A percentile compares a stretch with the other conserved stretches of the same genome.
Evolutionary conservation across 2,329 filamentous ascomycete genomes (phyloP).

Genomic region (Botrytis cinerea): DNA sequence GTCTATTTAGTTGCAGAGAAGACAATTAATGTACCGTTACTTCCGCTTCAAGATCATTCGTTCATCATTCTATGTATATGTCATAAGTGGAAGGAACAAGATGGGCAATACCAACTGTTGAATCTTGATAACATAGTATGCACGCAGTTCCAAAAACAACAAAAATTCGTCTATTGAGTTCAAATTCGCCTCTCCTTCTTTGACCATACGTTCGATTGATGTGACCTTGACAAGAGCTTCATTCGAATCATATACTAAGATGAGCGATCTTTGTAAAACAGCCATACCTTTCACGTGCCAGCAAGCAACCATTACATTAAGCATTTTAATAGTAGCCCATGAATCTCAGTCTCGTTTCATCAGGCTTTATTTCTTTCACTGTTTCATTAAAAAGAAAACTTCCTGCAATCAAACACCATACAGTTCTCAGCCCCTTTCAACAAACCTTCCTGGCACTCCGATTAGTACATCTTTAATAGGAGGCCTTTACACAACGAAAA

Average conservation of each 20-base stretch:
- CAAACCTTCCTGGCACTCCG: neutral
- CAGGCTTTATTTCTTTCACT: neutral
- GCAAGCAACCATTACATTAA: neutral
- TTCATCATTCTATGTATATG: neutral
- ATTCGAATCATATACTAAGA: neutral
- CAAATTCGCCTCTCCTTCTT: neutral
- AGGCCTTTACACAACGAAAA: neutral
- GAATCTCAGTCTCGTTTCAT: rapidly evolving
- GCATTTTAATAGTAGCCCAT: too few relatives aligned
- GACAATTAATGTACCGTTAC: neutral
- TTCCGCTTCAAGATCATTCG: neutral
- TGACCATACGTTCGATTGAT: neutral
- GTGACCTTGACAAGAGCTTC: neutral
- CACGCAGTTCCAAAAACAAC: neutral
- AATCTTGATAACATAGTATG: neutral
- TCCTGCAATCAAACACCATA: neutral
- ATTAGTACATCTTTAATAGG: neutral
- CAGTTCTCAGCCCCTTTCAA: neutral
- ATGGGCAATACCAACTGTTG: neutral
- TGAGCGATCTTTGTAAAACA: neutral
- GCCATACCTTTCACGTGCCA: neutral
- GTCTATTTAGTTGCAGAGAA: neutral
- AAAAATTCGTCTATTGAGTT: neutral
- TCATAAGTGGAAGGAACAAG: neutral
- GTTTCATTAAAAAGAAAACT: neutral